Evolutionary conservation across 805 yeast species (phyloP), one percentile per base, ranked within the genome.

Genomic region (Cyberlindnera sargentensis): DNA sequence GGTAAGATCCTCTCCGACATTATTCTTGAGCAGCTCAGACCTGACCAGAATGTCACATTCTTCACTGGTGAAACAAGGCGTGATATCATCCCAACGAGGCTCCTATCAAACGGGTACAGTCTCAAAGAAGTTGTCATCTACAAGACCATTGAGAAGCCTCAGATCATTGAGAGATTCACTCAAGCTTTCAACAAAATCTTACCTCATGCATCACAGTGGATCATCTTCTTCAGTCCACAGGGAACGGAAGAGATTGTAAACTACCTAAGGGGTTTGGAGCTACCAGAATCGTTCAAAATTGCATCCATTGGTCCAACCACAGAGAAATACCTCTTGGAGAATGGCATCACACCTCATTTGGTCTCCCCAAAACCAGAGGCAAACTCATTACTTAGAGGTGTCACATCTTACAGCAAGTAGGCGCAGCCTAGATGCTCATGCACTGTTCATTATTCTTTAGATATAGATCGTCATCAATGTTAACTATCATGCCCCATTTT

Each of bases 301-400:
- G 96, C 95, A 0, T 80, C 90, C 4, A 91, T 91, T 45, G 98
- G 98, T 0, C 97, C 97, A 3, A 91, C 97, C 0, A 91, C 98
- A 0, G 78, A 83, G 43, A 70, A 67, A 34, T 88, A 75, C 54
- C 63, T 90, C 36, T 33, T 60, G 5, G 60, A 67, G 1, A 68
- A 75, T 20, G 81, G 78, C 0, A 58, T 91, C 3, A 50, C 37
- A 1, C 86, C 90, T 1, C 64, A 75, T 34, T 75, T 84, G 1
- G 84, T 83, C 4, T 81, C 96, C 3, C 62, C 64, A 5, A 79
- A 78, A 46, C 98, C 98, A 0, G 80, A 80, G 30, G 88, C 96
- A 0, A 52, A 50, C 3, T 70, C 83, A 3, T 63, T 89, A 34
- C 61, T 72, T 7, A 62, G 65, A 37, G 78, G 62, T 1, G 43